A percentile compares a stretch with the other conserved stretches of the same genome.
These are phyloP conservation scores for Vanderwaltozyma tropicalis DNA, from an alignment of 805 yeast genomes.

Conservation along the genomic window DNA sequence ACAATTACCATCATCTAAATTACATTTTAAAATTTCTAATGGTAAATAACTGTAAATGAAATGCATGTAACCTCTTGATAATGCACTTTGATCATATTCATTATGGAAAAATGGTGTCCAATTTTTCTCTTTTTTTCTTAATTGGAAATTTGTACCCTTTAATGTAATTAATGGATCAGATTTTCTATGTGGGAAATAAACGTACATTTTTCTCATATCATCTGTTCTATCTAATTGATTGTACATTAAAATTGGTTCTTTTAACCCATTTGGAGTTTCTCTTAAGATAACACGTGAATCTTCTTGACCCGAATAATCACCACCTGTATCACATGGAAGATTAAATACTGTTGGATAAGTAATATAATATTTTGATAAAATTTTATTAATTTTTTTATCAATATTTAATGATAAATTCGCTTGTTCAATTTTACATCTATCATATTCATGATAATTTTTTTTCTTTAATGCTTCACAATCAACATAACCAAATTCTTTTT, in stretches of 20 bases:
- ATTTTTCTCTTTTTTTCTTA: conserved; percentile 6
- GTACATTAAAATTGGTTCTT: conserved; percentile 12
- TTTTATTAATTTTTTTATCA: conserved; percentile 2
- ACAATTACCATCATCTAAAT: conserved; percentile 10
- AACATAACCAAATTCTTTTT: not conserved
- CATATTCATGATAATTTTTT: conserved; percentile 8
- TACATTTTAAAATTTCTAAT: conserved; percentile 9
- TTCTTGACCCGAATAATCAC: conserved; percentile 5
- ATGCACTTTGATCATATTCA: conserved; percentile 3
- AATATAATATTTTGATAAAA: conserved; percentile 4
- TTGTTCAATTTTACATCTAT: conserved; percentile 14
- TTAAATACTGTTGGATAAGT: conserved; percentile 6
- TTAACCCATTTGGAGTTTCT: not conserved
- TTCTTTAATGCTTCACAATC: conserved; percentile 8
- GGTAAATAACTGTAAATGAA: conserved; percentile 9
- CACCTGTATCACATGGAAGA: conserved; percentile 1
- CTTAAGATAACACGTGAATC: conserved; percentile 6
- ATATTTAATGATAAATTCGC: conserved; percentile 11
- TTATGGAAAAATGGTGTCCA: conserved; percentile 11
- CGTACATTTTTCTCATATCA: conserved; percentile 7
- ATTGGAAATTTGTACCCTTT: conserved; percentile 2
- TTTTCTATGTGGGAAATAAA: conserved; percentile 11
- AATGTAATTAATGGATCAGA: conserved; percentile 3
- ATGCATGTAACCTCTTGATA: conserved; percentile 13
- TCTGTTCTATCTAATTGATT: conserved; percentile 6